Conservation (phyloP, 768 basidiomycete species). For the Russula dissimulans region DNA sequence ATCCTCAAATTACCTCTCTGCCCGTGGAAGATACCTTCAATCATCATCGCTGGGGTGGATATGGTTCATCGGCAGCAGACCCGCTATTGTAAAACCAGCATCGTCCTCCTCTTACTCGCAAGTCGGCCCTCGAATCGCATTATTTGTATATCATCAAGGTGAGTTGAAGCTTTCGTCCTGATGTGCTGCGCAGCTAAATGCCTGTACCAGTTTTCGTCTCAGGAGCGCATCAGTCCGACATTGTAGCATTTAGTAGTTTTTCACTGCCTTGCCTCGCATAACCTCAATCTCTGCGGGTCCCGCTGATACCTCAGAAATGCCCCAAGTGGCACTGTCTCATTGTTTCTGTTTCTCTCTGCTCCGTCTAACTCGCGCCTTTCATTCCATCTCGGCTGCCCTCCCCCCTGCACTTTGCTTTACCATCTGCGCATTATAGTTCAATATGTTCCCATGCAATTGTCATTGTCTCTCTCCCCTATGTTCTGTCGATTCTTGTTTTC, state of each 20-base stretch:
- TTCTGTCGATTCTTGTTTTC: slow-evolving; percentile 8
- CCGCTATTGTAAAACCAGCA: slow-evolving; percentile 11
- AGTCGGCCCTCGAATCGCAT: slow-evolving; percentile 9
- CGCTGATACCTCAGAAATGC: slow-evolving; percentile 13
- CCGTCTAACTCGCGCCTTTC: slow-evolving; percentile 7
- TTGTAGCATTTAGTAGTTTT: slow-evolving; percentile 16
- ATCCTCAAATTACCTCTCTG: slow-evolving; percentile 4
- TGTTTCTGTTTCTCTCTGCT: background rate
- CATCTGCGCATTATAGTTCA: slow-evolving; percentile 19
- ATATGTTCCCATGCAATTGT: slow-evolving; percentile 12
- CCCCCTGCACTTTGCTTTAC: slow-evolving; percentile 10
- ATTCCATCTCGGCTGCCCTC: background rate
- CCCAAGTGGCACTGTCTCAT: slow-evolving; percentile 5
- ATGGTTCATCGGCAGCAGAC: slow-evolving; percentile 1
- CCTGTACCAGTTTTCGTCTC: background rate
- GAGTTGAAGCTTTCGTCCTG: background rate
- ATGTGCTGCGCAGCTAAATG: background rate
- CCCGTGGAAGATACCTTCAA: slow-evolving; percentile 14
- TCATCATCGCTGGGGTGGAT: slow-evolving; percentile 15
- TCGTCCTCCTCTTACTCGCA: background rate
- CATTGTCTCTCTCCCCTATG: slow-evolving; percentile 12
- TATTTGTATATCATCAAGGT: slow-evolving; percentile 20
- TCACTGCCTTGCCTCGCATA: slow-evolving; percentile 11
- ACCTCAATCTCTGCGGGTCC: slow-evolving; percentile 1
- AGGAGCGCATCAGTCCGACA: slow-evolving; percentile 9